These are phyloP conservation scores for Fraxinus quadrangulata DNA, from an alignment of 257 asterid species.

Conservation along the genomic window DNA sequence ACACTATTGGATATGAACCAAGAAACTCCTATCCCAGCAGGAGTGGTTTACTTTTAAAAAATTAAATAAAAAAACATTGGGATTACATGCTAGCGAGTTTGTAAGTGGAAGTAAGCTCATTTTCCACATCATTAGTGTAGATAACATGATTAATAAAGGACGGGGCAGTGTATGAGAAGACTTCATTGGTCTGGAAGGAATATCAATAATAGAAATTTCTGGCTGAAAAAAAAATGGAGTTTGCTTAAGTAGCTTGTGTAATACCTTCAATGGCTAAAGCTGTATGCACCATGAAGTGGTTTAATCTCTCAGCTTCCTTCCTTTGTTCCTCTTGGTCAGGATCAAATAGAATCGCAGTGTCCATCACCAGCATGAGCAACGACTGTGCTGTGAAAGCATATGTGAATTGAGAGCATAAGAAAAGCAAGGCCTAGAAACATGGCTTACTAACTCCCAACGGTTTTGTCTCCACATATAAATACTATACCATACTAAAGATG, in stretches of 20 bases:
- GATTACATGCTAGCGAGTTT: no score
- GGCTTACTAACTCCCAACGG: neutral
- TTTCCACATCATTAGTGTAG: no score
- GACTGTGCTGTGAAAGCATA: slow-evolving; percentile 62
- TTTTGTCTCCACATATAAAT: neutral
- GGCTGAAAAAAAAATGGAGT: neutral
- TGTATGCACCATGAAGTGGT: slow-evolving; percentile 82
- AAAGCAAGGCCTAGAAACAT: neutral
- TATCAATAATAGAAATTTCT: neutral
- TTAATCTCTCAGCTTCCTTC: slow-evolving; percentile 87
- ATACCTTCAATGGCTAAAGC: slow-evolving; percentile 96
- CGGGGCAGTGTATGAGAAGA: neutral
- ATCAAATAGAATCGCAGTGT: slow-evolving; percentile 66
- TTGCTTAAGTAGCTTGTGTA: neutral
- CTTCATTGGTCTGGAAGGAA: neutral
- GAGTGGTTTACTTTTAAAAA: no score
- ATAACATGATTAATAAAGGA: neutral
- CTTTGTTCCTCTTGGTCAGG: slow-evolving; percentile 64
- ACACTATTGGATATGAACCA: no score
- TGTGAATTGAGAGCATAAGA: slow-evolving; percentile 5
- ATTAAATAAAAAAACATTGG: no score
- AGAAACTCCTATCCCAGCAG: no score
- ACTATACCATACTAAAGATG: slow-evolving; percentile 74
- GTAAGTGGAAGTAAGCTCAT: no score
- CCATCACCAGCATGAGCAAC: slow-evolving; percentile 99